Conservation (phyloP, 73 alveolate genomes). For the Paraurostyla sp. region DNA sequence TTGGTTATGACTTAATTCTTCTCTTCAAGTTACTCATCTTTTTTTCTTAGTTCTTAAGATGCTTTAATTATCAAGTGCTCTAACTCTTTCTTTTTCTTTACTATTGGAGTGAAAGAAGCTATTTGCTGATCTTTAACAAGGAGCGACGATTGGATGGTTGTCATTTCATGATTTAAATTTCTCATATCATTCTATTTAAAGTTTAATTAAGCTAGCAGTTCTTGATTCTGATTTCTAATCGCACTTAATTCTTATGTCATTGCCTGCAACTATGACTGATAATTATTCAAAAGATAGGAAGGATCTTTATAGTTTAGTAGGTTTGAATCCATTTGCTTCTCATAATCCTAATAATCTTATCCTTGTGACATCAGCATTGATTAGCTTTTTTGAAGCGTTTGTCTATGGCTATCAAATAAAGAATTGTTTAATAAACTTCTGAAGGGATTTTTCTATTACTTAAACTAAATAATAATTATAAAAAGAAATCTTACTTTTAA, state of each 20-base stretch:
- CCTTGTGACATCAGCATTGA: too few species aligned
- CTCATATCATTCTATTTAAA: not conserved
- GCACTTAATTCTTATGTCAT: too few species aligned
- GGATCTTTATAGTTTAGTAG: too few species aligned
- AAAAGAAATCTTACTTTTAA: not conserved
- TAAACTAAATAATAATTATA: not conserved
- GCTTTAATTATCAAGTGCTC: conserved; percentile 41
- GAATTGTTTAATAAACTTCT: not conserved
- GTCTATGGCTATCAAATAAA: too few species aligned
- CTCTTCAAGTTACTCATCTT: conserved; percentile 38
- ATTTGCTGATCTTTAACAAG: conserved; percentile 17
- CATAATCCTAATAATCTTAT: too few species aligned
- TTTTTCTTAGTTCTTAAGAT: not conserved
- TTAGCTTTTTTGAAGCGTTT: too few species aligned
- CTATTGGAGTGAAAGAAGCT: not conserved
- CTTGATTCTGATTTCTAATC: too few species aligned
- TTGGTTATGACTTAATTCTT: conserved; percentile 6
- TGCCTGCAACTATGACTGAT: too few species aligned
- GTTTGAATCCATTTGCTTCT: too few species aligned
- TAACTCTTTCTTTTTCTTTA: conserved; percentile 24
- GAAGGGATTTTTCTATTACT: not conserved
- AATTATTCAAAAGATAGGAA: too few species aligned
- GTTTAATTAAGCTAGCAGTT: too few species aligned
- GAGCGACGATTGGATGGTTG: not conserved
- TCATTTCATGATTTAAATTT: not conserved